Conservation (phyloP, 495 filamentous ascomycete species). For the Penicillium fimorum region DNA sequence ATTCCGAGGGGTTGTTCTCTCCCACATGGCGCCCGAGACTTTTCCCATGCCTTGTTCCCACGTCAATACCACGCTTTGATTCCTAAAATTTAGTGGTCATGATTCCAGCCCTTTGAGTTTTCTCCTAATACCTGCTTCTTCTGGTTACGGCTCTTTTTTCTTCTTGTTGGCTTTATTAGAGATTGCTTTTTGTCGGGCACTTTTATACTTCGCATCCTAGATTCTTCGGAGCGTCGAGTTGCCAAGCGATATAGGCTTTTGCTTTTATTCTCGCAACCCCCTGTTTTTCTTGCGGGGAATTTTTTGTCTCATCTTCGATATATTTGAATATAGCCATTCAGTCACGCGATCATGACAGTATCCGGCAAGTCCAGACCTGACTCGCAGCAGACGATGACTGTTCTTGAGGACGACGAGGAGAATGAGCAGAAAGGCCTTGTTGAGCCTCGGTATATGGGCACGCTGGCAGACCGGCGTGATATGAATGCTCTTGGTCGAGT, state of each 20-base stretch:
- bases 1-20: background rate
- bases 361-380: conserved; percentile 14
- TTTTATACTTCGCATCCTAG: conserved; percentile 5
- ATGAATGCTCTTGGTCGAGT: conserved; percentile 46
- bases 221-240: background rate
- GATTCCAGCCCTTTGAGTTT: conserved; percentile 1
- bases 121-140: conserved; percentile 25
- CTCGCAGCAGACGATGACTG: conserved; percentile 15
- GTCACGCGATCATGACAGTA: conserved; percentile 11
- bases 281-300: background rate
- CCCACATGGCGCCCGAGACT: conserved; percentile 23
- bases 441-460: conserved; percentile 43
- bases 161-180: background rate
- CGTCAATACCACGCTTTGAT: conserved; percentile 19
- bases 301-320: background rate
- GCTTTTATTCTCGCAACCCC: background rate
- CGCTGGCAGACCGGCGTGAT: conserved; percentile 36
- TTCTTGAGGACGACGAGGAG: conserved; percentile 24
- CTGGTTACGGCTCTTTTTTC: conserved; percentile 7
- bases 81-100: conserved; percentile 2
- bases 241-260: background rate
- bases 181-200: background rate
- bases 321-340: background rate
- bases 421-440: conserved; percentile 30
- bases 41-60: conserved; percentile 28